Evolutionary conservation across 345 rosid genomes (phyloP).

Genomic region (Citrus medica): DNA sequence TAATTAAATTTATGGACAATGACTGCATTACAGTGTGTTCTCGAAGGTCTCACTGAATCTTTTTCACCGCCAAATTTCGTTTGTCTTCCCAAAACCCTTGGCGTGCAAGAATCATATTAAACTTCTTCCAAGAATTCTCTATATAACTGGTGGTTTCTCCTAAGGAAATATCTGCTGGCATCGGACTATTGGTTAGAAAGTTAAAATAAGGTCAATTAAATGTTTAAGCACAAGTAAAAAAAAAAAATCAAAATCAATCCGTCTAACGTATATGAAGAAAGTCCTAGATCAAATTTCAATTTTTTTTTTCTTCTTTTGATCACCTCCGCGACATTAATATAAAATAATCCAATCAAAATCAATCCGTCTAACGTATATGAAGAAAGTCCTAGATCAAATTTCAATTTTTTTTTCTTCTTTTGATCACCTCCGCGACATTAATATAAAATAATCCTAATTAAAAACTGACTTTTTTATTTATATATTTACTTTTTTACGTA

Average conservation of each 20-base stretch:
- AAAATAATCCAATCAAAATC: too few relatives aligned
- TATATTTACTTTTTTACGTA: neutral
- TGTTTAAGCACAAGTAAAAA: too few relatives aligned
- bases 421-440: neutral
- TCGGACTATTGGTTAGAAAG: neutral
- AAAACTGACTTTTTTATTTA: neutral
- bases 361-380: too few relatives aligned
- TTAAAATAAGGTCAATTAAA: neutral
- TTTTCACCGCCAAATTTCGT: constrained; percentile 5
- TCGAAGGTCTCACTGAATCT: neutral
- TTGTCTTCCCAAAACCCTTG: constrained; percentile 13
- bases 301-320: neutral
- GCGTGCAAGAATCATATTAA: constrained; percentile 15
- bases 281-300: neutral
- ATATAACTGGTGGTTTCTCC: neutral
- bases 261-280: neutral
- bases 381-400: neutral
- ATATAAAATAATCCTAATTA: too few relatives aligned
- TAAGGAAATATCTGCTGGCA: neutral
- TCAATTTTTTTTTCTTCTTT: neutral
- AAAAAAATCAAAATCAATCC: too few relatives aligned
- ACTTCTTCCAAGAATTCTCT: neutral
- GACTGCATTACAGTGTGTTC: neutral
- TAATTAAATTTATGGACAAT: neutral
- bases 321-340: neutral